Evolutionary conservation across 176 grass and related monocot species (phyloP), one percentile per base, ranked within the genome.

Genomic region (Ananas comosus): DNA sequence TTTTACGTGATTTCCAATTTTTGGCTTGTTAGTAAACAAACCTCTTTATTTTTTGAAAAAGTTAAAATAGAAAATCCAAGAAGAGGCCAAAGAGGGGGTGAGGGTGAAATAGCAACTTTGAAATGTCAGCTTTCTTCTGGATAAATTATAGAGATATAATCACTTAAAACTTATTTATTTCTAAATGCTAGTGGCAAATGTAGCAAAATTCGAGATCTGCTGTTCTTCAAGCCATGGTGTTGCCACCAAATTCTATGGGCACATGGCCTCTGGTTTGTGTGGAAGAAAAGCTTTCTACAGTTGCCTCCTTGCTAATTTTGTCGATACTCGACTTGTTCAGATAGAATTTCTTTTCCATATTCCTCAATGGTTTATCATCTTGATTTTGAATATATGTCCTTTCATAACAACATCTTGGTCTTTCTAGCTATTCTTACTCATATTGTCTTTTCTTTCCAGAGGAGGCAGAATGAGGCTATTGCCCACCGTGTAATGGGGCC

Each of bases 401-500:
- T 47, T n/a, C 65, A 42, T 53, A 68, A 5, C 50, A 66, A 49
- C 21, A 13, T 29, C 10, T 19, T 51, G 22, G 8, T n/a, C 12
- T 29, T 9, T 75, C 9, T 53, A 52, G 22, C 2, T 42, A 53
- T 65, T 53, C 47, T 18, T 21, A 50, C 10, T 8, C 17, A 69
- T 28, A 22, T 57, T 77, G 49, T 67, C 4, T 53, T 11, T 23
- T 75, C 73, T 69, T 82, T 91, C 13, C 77, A 97, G 94, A 87
- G 72, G 81, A 75, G 72, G 69, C 75, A 67, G 76, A 71, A 81
- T 48, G 68, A 80, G 68, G 84, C 86, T 64, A 71, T 93, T 81
- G 76, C 87, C 63, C 89, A 92, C 73, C 68, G 74, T 64, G 73
- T 89, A 64, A 97, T 92, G 82, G 94, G 94, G 72, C 84, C 84